Evolutionary conservation across 345 rosid genomes (phyloP).

Genomic region (Gossypium bickii): DNA sequence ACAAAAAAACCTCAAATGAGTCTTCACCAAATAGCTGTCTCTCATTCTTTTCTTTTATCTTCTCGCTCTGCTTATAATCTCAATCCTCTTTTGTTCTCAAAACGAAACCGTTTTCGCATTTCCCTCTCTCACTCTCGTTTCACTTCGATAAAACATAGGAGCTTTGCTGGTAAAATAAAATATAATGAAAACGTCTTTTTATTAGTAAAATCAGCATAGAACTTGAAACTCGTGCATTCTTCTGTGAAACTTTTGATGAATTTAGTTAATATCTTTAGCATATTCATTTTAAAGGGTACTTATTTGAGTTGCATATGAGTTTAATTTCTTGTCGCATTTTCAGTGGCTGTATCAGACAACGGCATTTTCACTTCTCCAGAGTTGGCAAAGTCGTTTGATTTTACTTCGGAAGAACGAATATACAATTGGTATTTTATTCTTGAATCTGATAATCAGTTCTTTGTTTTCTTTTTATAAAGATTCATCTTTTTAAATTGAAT

Average conservation of each 20-base stretch:
- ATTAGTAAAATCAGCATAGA: not conserved
- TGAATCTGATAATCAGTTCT: not conserved
- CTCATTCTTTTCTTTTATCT: constrained; percentile 45
- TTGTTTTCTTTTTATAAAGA: not conserved
- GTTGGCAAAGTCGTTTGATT: constrained; percentile 78
- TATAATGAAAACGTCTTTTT: not conserved
- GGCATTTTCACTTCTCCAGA: constrained; percentile 69
- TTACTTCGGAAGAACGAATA: constrained; percentile 79
- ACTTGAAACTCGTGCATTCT: not conserved
- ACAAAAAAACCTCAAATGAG: constrained; percentile 21
- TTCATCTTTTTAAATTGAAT: not conserved
- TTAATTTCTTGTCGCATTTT: constrained; percentile 16
- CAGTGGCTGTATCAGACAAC: constrained; percentile 59
- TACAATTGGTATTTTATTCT: constrained; percentile 64
- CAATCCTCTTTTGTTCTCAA: constrained; percentile 68
- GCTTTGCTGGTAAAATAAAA: constrained; percentile 34
- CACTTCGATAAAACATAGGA: constrained; percentile 17
- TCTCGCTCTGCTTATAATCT: constrained; percentile 51
- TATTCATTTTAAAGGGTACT: not conserved
- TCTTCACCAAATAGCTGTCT: constrained; percentile 38
- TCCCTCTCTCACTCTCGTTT: constrained; percentile 29
- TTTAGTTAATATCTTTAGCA: not conserved
- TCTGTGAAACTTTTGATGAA: not conserved
- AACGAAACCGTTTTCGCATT: constrained; percentile 34
- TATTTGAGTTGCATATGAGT: not conserved